Percentiles rank a stretch among this genome's conserved stretches.
phyloP scores from a whole-genome alignment of 2,329 filamentous ascomycete genomes.

The Colletotrichum spaethianum region DNA sequence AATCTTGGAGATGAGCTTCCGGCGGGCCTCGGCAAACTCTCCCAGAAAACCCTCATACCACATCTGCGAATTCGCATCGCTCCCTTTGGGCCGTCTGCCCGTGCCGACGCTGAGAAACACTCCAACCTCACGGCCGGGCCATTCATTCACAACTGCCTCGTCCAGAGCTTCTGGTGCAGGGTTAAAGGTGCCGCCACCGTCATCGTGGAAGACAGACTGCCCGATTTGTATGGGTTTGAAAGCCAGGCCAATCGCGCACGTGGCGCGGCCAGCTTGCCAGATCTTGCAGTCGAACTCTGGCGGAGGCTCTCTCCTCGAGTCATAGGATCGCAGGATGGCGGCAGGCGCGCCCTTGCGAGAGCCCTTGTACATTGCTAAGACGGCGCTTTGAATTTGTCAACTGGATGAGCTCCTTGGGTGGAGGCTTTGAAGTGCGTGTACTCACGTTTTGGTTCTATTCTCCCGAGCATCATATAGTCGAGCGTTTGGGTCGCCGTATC shows the following conservation, averaged over 20 bases:
- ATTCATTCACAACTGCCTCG: constrained; percentile 92
- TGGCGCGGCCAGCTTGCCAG: constrained; percentile 97
- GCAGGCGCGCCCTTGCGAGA: constrained; percentile 78
- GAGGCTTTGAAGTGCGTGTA: constrained; percentile 41
- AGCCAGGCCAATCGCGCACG: constrained; percentile 88
- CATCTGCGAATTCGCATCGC: constrained; percentile 79
- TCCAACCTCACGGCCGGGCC: constrained; percentile 93
- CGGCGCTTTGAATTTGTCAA: constrained; percentile 71
- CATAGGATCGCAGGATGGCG: constrained; percentile 90
- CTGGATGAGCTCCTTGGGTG: too few relatives aligned
- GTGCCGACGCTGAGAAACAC: constrained; percentile 97
- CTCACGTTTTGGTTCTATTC: constrained; percentile 90
- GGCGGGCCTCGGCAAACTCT: constrained; percentile 90
- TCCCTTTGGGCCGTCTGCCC: constrained; percentile 79
- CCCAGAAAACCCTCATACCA: constrained; percentile 97
- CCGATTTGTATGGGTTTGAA: constrained; percentile 97
- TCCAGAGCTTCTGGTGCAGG: constrained; percentile 88
- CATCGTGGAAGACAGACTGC: constrained; percentile 93
- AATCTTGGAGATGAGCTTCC: constrained; percentile 89
- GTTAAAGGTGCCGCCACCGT: constrained; percentile 93
- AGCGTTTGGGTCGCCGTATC: constrained; percentile 87
- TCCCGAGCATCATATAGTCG: constrained; percentile 90
- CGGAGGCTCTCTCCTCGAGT: constrained; percentile 90
- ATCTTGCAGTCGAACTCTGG: constrained; percentile 95
- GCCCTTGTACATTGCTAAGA: constrained; percentile 92